phyloP scores from a whole-genome alignment of 208 protist genomes.

The Acanthamoeba culbertsoni region DNA sequence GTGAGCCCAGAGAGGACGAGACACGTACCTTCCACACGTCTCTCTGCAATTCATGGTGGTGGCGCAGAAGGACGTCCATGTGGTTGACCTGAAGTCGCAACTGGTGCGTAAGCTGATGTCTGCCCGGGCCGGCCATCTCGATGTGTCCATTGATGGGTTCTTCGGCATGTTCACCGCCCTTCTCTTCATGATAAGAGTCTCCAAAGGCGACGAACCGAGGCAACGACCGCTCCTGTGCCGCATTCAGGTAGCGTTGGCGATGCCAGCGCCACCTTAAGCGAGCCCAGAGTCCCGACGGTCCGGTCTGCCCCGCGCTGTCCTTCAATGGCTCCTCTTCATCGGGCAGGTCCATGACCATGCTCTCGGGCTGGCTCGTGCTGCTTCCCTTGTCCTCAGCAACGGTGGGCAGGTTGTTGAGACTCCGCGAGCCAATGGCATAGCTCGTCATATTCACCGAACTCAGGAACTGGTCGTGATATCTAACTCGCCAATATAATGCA shows the following conservation, averaged over 20 bases:
- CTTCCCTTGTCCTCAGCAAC: too few relatives aligned
- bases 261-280: background rate
- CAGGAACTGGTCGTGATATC: constrained; percentile 34
- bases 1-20: too few relatives aligned
- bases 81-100: background rate
- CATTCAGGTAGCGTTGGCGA: background rate
- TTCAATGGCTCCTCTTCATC: background rate
- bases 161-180: too few relatives aligned
- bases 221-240: background rate
- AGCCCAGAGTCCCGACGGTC: background rate
- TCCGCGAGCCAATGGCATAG: background rate
- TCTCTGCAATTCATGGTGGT: background rate
- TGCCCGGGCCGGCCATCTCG: background rate
- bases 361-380: too few relatives aligned
- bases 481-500: background rate
- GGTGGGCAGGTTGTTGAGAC: too few relatives aligned
- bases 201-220: background rate
- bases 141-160: background rate
- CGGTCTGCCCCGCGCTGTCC: background rate
- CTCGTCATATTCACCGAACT: background rate
- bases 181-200: background rate
- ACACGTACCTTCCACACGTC: constrained; percentile 23
- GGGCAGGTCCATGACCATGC: too few relatives aligned
- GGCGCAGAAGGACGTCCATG: background rate
- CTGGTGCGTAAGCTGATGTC: background rate